phyloP scores from a whole-genome alignment of 164 flowering plant species.

The Annona cherimola region DNA sequence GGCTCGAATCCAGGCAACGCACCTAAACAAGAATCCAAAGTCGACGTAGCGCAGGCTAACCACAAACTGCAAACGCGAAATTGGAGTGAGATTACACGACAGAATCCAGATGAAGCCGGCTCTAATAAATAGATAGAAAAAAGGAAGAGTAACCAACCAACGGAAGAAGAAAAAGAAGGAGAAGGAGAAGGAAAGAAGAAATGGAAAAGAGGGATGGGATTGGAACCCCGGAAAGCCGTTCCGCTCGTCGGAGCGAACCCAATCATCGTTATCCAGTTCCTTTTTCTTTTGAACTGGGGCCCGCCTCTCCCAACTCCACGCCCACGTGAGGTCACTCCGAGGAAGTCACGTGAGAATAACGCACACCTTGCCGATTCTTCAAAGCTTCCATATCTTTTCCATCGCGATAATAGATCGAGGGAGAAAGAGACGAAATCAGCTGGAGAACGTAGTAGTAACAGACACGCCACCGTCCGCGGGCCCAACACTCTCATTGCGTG shows the following conservation, averaged over 20 bases:
- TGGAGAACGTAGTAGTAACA: neutral
- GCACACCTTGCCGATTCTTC: neutral
- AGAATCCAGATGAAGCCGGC: neutral
- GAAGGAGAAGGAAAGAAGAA: too few relatives aligned
- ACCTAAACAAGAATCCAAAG: constrained; percentile 8
- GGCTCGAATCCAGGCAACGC: constrained; percentile 4
- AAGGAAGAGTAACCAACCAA: neutral
- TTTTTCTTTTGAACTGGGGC: neutral
- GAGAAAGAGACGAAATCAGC: neutral
- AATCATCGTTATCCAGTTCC: constrained; percentile 31
- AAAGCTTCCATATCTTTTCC: too few relatives aligned
- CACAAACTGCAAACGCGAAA: constrained; percentile 23
- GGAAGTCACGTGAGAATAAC: neutral
- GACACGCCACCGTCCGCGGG: neutral
- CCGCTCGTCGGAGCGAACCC: constrained; percentile 11
- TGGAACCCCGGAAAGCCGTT: constrained; percentile 17
- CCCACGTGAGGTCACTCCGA: neutral
- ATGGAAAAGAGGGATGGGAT: neutral
- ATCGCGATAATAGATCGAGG: neutral
- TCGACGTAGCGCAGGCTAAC: neutral
- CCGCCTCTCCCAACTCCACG: neutral
- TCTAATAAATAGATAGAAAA: constrained; percentile 13
- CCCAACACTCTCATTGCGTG: too few relatives aligned
- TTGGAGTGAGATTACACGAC: neutral
- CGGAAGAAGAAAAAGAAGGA: neutral